phyloP scores from a whole-genome alignment of 768 basidiomycete species.

The Flagelloscypha sp. region DNA sequence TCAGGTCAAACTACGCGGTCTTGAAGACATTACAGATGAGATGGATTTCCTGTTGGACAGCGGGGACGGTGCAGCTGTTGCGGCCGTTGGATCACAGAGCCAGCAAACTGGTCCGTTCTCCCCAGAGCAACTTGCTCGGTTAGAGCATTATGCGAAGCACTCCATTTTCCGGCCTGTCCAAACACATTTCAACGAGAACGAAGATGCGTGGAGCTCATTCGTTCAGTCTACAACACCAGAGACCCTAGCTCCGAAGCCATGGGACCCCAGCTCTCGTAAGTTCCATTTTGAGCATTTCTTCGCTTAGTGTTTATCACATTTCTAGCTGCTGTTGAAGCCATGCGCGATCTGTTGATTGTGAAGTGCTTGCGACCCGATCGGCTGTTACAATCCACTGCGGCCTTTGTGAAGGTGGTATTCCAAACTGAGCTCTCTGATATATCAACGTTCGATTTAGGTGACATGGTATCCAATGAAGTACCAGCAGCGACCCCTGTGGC shows the following conservation, averaged over 20 bases:
- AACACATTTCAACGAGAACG: slow-evolving; percentile 48
- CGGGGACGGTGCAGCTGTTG: slow-evolving; percentile 48
- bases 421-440: slow-evolving; percentile 68
- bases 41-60: slow-evolving; percentile 90
- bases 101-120: slow-evolving; percentile 44
- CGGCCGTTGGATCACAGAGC: slow-evolving; percentile 22
- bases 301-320: slow-evolving; percentile 11
- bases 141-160: slow-evolving; percentile 65
- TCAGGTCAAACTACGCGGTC: slow-evolving; percentile 76
- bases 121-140: slow-evolving; percentile 58
- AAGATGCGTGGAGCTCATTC: slow-evolving; percentile 67
- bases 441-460: slow-evolving; percentile 66
- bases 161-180: slow-evolving; percentile 73
- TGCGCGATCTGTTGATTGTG: slow-evolving; percentile 69
- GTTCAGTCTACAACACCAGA: slow-evolving; percentile 63
- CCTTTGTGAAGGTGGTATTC: slow-evolving; percentile 73
- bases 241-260: slow-evolving; percentile 60
- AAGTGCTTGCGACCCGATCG: slow-evolving; percentile 93
- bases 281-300: slow-evolving; percentile 12
- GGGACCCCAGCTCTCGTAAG: slow-evolving; percentile 74
- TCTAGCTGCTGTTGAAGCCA: slow-evolving; percentile 62
- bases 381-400: slow-evolving; percentile 71
- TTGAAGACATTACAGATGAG: slow-evolving; percentile 77
- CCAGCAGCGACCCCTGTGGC: slow-evolving; percentile 77
- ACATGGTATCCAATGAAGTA: slow-evolving; percentile 75